Evolutionary conservation across 1,139 yeast species (phyloP), one percentile per base, ranked within the genome.

Genomic region (Yamadazyma atmosphaerica): DNA sequence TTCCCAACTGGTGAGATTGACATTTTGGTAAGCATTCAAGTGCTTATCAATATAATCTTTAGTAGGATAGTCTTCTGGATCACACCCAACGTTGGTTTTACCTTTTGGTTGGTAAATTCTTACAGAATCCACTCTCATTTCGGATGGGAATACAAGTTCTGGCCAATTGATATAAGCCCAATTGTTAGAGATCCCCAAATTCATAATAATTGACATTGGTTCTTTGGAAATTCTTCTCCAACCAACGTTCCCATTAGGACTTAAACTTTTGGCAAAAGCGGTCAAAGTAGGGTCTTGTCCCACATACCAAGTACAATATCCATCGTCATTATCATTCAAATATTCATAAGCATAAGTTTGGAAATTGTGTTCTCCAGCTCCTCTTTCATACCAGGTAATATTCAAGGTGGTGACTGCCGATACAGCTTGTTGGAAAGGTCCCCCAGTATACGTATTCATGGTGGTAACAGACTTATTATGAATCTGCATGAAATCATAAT

Each of bases 101-200:
- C 68, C 77, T 27, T 61, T 50, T 2, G 94, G 92, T 61, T 87
- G 96, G 58, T 87, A 87, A 12, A 87, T 60, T 47, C 96, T 76
- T 12, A 87, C 87, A 53, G 81, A 84, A 59, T 87, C 96, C 39
- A 87, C 67, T 42, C 79, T 66, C 73, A 86, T 63, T 2, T 73
- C 72, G 2, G 76, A 73, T 1, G 96, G 96, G 74, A 87, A 86
- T 29, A 61, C 56, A 33, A 87, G 61, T 11, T 79, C 68, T 25
- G 76, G 72, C 94, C 95, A 86, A 58, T 85, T 86, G 46, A 87
- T 86, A 56, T 83, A 83, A 1, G 87, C 83, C 95, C 95, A 87
- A 39, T 80, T 77, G 46, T 81, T 80, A 6, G 95, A 86, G 37
- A 87, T 63, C 60, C 94, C 96, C 60, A 87, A 61, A 58, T 87